These are phyloP conservation scores for Monosporozyma siamensis DNA, from an alignment of 805 yeast species.

Conservation along the genomic window DNA sequence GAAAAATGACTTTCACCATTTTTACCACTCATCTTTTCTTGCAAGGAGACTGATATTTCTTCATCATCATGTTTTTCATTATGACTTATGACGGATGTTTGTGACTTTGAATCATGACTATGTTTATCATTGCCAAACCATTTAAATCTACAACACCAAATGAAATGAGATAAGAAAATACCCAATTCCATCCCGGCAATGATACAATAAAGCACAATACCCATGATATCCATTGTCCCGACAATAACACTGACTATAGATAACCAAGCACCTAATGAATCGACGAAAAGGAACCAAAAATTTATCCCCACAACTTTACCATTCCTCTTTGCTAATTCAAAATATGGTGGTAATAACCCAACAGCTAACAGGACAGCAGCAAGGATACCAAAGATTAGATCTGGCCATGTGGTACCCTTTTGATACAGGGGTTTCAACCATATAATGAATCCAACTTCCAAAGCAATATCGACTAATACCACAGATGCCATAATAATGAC, in stretches of 20 bases:
- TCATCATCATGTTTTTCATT: background rate
- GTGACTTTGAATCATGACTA: background rate
- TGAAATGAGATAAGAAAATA: conserved; percentile 55
- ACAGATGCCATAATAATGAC: conserved; percentile 31
- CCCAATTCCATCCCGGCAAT: conserved; percentile 74
- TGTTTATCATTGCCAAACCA: conserved; percentile 14
- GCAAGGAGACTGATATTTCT: background rate
- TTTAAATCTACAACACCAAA: conserved; percentile 52
- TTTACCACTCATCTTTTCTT: background rate
- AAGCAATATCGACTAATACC: conserved; percentile 40
- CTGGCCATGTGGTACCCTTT: conserved; percentile 61
- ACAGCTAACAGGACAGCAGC: conserved; percentile 67
- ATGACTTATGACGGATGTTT: background rate
- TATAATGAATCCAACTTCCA: conserved; percentile 62
- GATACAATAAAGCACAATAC: conserved; percentile 63
- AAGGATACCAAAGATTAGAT: conserved; percentile 65
- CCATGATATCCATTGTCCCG: conserved; percentile 67
- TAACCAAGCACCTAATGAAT: conserved; percentile 73
- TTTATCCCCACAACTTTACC: conserved; percentile 88
- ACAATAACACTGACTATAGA: conserved; percentile 55
- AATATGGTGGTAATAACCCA: conserved; percentile 85
- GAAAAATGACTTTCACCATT: too few species aligned
- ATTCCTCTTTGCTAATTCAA: conserved; percentile 65
- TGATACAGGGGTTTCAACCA: conserved; percentile 53
- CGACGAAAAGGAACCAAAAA: conserved; percentile 66